Base-by-base conservation (phyloP, 306 rosid species). In the Quercus agrifolia region DNA sequence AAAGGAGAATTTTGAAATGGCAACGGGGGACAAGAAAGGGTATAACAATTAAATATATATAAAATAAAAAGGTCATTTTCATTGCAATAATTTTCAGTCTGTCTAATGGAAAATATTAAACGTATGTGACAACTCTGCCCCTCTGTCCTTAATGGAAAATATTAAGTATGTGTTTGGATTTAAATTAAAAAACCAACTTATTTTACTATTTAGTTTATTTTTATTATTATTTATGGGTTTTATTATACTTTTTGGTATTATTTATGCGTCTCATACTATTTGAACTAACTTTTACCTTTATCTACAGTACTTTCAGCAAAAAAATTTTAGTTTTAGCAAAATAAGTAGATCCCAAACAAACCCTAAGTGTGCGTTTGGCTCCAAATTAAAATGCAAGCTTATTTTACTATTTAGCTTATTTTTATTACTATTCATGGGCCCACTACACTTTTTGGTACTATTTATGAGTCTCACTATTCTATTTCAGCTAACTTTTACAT, bases 1-100 rank as follows among this genome's bases (percentile, higher is more conserved):
- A 25, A 77, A n/a, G 18, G 4, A 13, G 57, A 69, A 68, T 62
- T 90, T 83, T 67, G 78, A 84, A 87, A 57, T 49, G 72, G 70
- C 74, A 77, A 19, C 41, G 56, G 59, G 62, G 57, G 74, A 61
- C 66, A 62, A 27, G 38, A 62, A 12, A 12, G 54, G 54, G 54
- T 2, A 49, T 49, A 2, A 49, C 17, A 49, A 12, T 49, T 49
- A 49, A 3, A 41, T 41, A 41, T 41, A 41, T 41, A 41, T 8
- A 41, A 41, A 41, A 41, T 41, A 41, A 49, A 49, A 49, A 49
- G 17, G 54, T 58, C 4, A 3, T 59, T 23, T 11, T 10, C 5
- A 59, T 64, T n/a, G 6, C 66, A 61, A 72, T 80, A 21, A 66
- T 80, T 17, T 74, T 56, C 59, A 52, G 2, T 2, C 74, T 10